Evolutionary conservation across 805 yeast species (phyloP).

Genomic region (Nakazawaea sp.): DNA sequence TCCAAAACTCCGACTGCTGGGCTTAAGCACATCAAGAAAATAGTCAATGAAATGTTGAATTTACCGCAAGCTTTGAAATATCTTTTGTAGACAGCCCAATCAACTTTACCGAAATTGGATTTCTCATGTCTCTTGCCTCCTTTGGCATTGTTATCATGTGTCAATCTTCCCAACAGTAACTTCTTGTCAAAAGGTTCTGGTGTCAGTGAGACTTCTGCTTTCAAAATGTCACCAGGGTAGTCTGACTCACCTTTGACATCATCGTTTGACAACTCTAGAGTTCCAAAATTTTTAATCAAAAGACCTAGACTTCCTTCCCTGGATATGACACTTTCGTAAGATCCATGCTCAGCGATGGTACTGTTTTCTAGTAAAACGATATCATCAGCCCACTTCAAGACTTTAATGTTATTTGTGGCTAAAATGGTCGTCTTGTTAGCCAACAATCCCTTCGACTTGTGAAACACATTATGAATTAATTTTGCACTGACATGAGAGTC

Average conservation of each 20-base stretch:
- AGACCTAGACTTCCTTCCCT: constrained; percentile 19
- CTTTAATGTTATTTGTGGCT: constrained; percentile 51
- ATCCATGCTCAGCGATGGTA: constrained; percentile 47
- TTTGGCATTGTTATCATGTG: background rate
- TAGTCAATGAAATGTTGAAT: constrained; percentile 36
- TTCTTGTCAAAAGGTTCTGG: background rate
- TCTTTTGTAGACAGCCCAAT: constrained; percentile 68
- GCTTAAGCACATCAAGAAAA: constrained; percentile 43
- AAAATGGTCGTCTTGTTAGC: constrained; percentile 45
- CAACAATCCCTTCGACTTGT: constrained; percentile 36
- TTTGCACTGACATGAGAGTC: constrained; percentile 95
- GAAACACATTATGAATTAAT: constrained; percentile 52
- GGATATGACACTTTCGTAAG: constrained; percentile 32
- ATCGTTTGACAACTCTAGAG: too few relatives aligned
- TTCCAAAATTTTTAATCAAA: constrained; percentile 34
- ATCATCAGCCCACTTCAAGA: constrained; percentile 48
- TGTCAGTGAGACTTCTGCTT: too few relatives aligned
- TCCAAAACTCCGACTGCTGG: constrained; percentile 51
- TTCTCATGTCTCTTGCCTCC: constrained; percentile 1
- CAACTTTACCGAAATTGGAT: constrained; percentile 65
- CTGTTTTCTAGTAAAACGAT: constrained; percentile 53
- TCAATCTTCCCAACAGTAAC: background rate
- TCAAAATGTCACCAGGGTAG: too few relatives aligned
- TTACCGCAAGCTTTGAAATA: constrained; percentile 66
- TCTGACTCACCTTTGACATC: too few relatives aligned